Evolutionary conservation across 805 yeast genomes (phyloP).

Genomic region (Metschnikowia kunwiensis): DNA sequence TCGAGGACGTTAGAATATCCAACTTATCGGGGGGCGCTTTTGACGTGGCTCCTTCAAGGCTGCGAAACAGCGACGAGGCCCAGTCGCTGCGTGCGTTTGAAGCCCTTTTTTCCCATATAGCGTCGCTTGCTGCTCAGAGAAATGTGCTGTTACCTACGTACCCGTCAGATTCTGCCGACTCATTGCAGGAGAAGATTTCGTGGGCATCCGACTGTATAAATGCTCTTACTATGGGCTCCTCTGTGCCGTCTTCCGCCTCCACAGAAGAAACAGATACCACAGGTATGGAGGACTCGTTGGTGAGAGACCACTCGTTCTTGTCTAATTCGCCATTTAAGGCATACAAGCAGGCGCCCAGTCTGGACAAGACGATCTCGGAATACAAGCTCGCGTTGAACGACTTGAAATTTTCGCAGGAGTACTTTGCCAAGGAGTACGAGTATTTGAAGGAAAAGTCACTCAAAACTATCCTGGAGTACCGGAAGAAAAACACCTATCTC

Average conservation of each 20-base stretch:
- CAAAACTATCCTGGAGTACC: slow-evolving; percentile 50
- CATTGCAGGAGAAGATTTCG: slow-evolving; percentile 24
- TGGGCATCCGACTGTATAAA: slow-evolving; percentile 44
- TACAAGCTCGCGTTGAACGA: slow-evolving; percentile 63
- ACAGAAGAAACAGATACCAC: slow-evolving; percentile 3
- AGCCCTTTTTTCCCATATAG: slow-evolving; percentile 44
- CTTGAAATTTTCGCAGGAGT: slow-evolving; percentile 67
- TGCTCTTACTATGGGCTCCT: slow-evolving; percentile 21
- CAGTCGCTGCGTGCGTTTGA: slow-evolving; percentile 32
- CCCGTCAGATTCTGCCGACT: slow-evolving; percentile 14
- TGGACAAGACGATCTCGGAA: slow-evolving; percentile 26
- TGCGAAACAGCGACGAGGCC: neutral
- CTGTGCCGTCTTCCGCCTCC: slow-evolving; percentile 5
- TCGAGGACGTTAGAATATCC: slow-evolving; percentile 38
- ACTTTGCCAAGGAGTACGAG: slow-evolving; percentile 64
- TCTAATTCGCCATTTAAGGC: slow-evolving; percentile 25
- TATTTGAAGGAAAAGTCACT: slow-evolving; percentile 57
- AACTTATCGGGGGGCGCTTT: slow-evolving; percentile 5
- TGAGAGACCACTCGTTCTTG: slow-evolving; percentile 28
- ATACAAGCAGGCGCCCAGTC: slow-evolving; percentile 8
- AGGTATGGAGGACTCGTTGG: slow-evolving; percentile 21
- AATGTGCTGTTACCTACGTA: slow-evolving; percentile 38
- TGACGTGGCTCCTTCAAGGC: neutral
- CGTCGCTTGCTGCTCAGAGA: slow-evolving; percentile 44
- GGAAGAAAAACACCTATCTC: slow-evolving; percentile 47